Conservation (phyloP, 2,329 filamentous ascomycete species). For the Mycosphaerella arachidis region DNA sequence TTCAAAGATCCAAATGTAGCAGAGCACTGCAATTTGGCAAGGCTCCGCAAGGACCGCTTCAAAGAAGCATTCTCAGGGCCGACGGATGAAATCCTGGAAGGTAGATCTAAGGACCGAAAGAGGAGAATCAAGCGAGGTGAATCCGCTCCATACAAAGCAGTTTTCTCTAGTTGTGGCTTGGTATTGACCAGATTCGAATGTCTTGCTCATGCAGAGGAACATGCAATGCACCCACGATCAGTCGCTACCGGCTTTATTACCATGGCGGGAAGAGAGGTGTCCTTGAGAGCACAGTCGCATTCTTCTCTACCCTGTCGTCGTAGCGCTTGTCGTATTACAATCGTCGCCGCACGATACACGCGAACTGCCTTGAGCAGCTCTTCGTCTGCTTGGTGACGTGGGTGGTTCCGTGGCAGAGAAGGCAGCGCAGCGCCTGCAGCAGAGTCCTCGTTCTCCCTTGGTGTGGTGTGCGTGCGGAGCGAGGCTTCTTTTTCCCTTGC, state of each 20-base stretch:
- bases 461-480: not conserved
- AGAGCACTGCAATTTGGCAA: constrained; percentile 1
- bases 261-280: not conserved
- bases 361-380: not conserved
- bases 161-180: not conserved
- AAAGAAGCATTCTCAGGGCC: not conserved
- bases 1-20: not conserved
- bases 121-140: not conserved
- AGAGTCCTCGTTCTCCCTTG: not conserved
- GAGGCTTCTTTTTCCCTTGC: no score
- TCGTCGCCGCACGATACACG: not conserved
- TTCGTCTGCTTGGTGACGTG: constrained; percentile 2
- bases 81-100: not conserved
- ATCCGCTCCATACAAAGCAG: not conserved
- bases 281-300: not conserved
- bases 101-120: not conserved
- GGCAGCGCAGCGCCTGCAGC: not conserved
- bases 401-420: not conserved
- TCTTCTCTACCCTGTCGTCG: not conserved
- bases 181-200: not conserved
- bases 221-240: not conserved
- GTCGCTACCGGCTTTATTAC: not conserved
- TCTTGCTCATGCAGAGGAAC: not conserved
- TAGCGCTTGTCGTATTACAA: not conserved
- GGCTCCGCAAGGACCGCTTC: not conserved